A percentile compares a stretch with the other conserved stretches of the same genome.
Evolutionary conservation across 192 early-diverging fungal species (phyloP).

Genomic region (Coemansia sp.): DNA sequence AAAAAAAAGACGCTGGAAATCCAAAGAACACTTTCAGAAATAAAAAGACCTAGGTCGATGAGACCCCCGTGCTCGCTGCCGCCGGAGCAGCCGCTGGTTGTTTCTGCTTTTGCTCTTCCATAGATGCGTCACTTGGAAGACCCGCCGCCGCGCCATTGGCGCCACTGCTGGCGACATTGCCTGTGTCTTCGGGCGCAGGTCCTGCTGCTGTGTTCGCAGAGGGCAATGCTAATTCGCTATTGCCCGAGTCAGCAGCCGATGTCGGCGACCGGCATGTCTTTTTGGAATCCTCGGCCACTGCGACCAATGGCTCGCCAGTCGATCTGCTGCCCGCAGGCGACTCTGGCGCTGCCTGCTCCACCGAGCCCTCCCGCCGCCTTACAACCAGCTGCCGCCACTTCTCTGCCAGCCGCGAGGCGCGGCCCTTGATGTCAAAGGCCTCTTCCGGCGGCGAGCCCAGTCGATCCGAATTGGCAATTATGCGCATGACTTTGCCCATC

Average conservation of each 20-base stretch:
- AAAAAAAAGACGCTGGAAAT: neutral
- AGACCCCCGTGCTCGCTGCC: neutral
- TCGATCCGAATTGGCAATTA: constrained; percentile 37
- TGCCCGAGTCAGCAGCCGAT: neutral
- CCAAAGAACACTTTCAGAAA: neutral
- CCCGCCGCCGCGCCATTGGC: neutral
- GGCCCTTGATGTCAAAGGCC: constrained; percentile 45
- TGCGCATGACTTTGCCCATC: constrained; percentile 53
- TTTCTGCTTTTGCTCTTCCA: neutral
- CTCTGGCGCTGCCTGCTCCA: constrained; percentile 30
- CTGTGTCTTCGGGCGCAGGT: neutral
- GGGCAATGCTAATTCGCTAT: neutral
- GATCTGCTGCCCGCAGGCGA: constrained; percentile 24
- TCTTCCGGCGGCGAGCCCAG: constrained; percentile 39
- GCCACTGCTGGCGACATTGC: constrained; percentile 2
- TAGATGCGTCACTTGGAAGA: neutral
- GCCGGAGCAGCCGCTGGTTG: neutral
- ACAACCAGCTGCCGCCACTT: constrained; percentile 47
- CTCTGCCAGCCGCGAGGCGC: constrained; percentile 40
- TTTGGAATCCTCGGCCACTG: neutral
- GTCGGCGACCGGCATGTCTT: neutral
- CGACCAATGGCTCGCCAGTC: neutral
- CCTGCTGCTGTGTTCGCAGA: neutral
- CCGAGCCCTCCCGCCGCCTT: constrained; percentile 33
- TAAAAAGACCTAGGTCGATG: neutral